These are phyloP conservation scores for Claviceps fusiformis DNA, from an alignment of 2,329 filamentous ascomycete species.

Conservation along the genomic window DNA sequence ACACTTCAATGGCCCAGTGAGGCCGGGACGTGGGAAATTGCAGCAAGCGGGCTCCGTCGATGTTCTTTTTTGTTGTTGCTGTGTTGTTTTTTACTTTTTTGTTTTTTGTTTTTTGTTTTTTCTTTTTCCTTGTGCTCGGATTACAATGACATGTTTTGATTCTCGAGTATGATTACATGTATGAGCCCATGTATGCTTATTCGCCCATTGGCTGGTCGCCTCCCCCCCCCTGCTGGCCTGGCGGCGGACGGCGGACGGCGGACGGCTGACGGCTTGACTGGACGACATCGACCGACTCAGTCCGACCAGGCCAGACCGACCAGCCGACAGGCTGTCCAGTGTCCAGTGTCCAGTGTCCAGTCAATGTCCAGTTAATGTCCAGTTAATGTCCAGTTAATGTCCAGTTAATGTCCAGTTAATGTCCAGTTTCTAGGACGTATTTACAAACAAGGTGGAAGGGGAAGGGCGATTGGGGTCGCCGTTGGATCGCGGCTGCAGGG, in stretches of 20 bases:
- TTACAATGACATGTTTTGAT: background rate
- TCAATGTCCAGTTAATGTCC: too few relatives aligned
- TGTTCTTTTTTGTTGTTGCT: background rate
- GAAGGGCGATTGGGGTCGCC: constrained; percentile 7
- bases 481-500: constrained; percentile 22
- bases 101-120: constrained; percentile 2
- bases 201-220: background rate
- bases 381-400: too few relatives aligned
- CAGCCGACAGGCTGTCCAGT: background rate
- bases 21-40: constrained; percentile 7
- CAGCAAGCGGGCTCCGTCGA: background rate
- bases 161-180: background rate
- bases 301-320: background rate
- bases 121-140: too few relatives aligned
- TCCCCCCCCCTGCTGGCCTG: background rate
- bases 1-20: background rate
- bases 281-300: background rate
- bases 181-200: background rate
- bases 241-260: too few relatives aligned
- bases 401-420: too few relatives aligned
- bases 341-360: too few relatives aligned
- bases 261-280: background rate
- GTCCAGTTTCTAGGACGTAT: too few relatives aligned
- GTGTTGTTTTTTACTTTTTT: background rate
- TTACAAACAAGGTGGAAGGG: background rate